Conservation (phyloP, 2,329 filamentous ascomycete genomes). For the Trichoderma brevicompactum region DNA sequence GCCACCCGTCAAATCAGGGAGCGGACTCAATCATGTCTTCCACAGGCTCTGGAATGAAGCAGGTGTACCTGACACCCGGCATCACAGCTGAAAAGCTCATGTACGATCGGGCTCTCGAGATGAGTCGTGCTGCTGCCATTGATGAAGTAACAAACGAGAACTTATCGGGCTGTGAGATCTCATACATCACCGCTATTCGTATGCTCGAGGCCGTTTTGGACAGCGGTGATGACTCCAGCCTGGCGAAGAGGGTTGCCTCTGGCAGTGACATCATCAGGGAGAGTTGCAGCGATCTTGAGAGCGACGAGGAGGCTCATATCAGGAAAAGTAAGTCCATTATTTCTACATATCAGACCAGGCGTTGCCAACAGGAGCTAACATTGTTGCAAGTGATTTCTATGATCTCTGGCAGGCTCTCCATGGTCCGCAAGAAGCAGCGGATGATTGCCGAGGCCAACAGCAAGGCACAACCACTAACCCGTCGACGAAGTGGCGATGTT, state of each 20-base stretch:
- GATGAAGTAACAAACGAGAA: slow-evolving; percentile 95
- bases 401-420: slow-evolving; percentile 60
- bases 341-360: not conserved
- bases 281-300: slow-evolving; percentile 56
- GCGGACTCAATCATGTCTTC: slow-evolving; percentile 60
- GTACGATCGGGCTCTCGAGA: slow-evolving; percentile 96
- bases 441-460: slow-evolving; percentile 62
- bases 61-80: slow-evolving; percentile 82
- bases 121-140: slow-evolving; percentile 92
- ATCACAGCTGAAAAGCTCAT: slow-evolving; percentile 96
- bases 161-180: slow-evolving; percentile 83
- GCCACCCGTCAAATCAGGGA: slow-evolving; percentile 79
- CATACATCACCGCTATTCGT: slow-evolving; percentile 88
- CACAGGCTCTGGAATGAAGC: slow-evolving; percentile 70
- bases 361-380: slow-evolving; percentile 13
- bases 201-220: slow-evolving; percentile 96
- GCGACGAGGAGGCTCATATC: slow-evolving; percentile 73
- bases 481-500: slow-evolving; percentile 60
- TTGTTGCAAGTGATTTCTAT: slow-evolving; percentile 60
- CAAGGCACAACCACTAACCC: slow-evolving; percentile 51
- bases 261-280: slow-evolving; percentile 51
- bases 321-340: slow-evolving; percentile 64
- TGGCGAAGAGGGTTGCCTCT: slow-evolving; percentile 40
- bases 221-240: slow-evolving; percentile 66
- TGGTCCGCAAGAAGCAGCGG: slow-evolving; percentile 64